Base-by-base conservation (phyloP, 306 rosid species). In the Cucurbita pepo region DNA sequence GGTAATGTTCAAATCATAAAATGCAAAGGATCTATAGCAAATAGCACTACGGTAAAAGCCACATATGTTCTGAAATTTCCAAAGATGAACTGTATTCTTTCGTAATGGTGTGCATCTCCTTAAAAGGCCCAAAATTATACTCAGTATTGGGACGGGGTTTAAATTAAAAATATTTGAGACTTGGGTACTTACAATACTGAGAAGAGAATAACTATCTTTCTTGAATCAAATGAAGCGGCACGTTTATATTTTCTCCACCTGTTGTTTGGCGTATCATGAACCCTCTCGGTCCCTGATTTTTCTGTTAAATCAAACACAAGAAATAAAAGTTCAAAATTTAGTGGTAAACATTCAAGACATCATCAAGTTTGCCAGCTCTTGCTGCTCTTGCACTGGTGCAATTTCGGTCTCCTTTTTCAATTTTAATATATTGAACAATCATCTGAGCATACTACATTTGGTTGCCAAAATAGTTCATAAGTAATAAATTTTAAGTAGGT, bases 121-220 rank as follows among this genome's bases (percentile, higher is more conserved):
- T 64, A 21, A 41, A 40, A 43, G 2, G 30, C 75, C 37, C 22
- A 22, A 12, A 61, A 57, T 71, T 65, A 67, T 34, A 38, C 72
- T 14, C 56, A 25, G 9, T 25, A 47, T 18, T 21, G n/a, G 38
- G 43, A 25, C 7, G 21, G 12, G 15, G 34, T 19, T 2, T 30
- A 47, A 22, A 47, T 13, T 14, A 9, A 25, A 8, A 48, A 69
- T 45, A 47, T 54, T 34, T 45, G 19, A 30, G 62, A 79, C 72
- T 16, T 41, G 75, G 75, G 82, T 69, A 76, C 96, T 92, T 82
- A 92, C 96, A 90, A 69, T 84, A 92, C 64, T 73, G 98, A 92
- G 87, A 92, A 92, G 48, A 88, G 91, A 72, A 92, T 83, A 53
- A 94, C 96, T 5, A 88, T 86, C 84, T 88, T 90, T 87, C 96